phyloP scores from a whole-genome alignment of 23 red algal genomes.

The Gracilaria gracilis region DNA sequence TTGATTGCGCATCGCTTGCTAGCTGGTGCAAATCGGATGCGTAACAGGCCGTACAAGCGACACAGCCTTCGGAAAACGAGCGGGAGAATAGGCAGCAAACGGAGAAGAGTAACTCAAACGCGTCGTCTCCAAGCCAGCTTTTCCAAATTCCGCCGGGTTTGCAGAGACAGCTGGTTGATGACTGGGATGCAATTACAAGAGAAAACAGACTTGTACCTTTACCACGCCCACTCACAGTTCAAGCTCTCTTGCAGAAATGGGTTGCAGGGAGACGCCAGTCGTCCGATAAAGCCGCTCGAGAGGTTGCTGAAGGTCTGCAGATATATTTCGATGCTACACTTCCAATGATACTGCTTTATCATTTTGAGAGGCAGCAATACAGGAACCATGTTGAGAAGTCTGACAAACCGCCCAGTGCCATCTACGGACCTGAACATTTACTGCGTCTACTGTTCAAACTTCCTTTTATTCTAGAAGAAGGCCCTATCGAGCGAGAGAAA shows the following conservation, averaged over 20 bases:
- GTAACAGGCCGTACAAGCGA: constrained; percentile 43
- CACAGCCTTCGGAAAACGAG: constrained; percentile 39
- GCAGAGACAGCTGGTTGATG: constrained; percentile 88
- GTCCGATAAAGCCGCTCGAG: constrained; percentile 63
- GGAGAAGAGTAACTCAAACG: constrained; percentile 20
- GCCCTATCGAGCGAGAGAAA: constrained; percentile 49
- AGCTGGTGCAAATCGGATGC: constrained; percentile 24
- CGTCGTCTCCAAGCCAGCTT: constrained; percentile 29
- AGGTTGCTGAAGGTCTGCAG: constrained; percentile 79
- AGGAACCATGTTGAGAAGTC: constrained; percentile 3
- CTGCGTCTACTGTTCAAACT: constrained; percentile 89
- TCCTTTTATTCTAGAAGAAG: constrained; percentile 71
- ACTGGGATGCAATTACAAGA: constrained; percentile 92
- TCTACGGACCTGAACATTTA: constrained; percentile 97
- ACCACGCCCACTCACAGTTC: constrained; percentile 80
- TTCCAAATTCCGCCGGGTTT: constrained; percentile 84
- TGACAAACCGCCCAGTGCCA: constrained; percentile 53
- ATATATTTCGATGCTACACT: constrained; percentile 85
- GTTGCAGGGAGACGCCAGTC: constrained; percentile 34
- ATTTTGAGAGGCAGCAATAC: constrained; percentile 89
- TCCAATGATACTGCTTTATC: constrained; percentile 90
- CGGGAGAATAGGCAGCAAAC: not conserved
- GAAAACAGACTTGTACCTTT: constrained; percentile 72
- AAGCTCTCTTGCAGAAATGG: constrained; percentile 83
- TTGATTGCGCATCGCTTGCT: constrained; percentile 71